Conservation (phyloP, 495 filamentous ascomycete genomes). For the Lophiostoma macrostomum region DNA sequence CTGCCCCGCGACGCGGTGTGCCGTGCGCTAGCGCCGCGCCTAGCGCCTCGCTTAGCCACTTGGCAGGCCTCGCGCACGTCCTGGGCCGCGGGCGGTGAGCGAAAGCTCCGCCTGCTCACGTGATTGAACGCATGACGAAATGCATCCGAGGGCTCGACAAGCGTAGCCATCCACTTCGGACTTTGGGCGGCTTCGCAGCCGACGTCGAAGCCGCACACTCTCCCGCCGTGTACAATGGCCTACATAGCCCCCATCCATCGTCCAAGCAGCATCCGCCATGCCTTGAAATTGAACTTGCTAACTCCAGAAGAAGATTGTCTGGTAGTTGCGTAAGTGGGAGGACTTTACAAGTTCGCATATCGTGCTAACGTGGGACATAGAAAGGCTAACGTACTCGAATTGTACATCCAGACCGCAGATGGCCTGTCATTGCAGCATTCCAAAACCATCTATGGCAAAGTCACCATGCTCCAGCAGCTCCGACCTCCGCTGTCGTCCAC, state of each 20-base stretch:
- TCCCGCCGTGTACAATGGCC: conserved; percentile 58
- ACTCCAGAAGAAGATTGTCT: conserved; percentile 71
- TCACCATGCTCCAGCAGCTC: conserved; percentile 81
- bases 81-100: too few relatives aligned
- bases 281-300: conserved; percentile 74
- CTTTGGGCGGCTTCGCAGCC: neutral
- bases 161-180: neutral
- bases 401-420: conserved; percentile 63
- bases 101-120: too few relatives aligned
- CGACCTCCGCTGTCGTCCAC: conserved; percentile 67
- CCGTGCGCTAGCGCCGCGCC: neutral
- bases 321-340: conserved; percentile 71
- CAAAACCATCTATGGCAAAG: conserved; percentile 71
- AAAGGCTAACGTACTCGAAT: conserved; percentile 88
- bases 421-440: conserved; percentile 61
- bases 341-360: neutral
- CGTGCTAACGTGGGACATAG: conserved; percentile 45
- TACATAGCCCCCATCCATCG: conserved; percentile 93
- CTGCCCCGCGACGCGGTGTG: conserved; percentile 2
- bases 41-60: too few relatives aligned
- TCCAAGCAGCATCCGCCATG: conserved; percentile 85
- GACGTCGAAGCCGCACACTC: neutral
- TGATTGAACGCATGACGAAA: too few relatives aligned
- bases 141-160: conserved; percentile 8
- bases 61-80: too few relatives aligned